These are phyloP conservation scores for Puccinia triticina DNA, from an alignment of 1,284 basidiomycete genomes.

Conservation along the genomic window DNA sequence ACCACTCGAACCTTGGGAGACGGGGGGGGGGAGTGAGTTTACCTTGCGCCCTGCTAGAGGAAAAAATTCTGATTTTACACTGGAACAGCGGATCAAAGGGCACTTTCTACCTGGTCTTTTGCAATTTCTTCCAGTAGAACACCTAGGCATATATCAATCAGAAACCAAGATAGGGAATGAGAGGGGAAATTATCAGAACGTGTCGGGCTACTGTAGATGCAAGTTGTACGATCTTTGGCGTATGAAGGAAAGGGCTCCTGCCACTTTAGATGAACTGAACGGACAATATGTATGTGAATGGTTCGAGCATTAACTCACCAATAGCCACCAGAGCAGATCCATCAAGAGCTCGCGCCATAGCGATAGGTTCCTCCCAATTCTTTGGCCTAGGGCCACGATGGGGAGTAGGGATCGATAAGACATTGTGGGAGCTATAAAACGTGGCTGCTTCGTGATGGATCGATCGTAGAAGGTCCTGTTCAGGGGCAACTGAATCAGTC, in stretches of 20 bases:
- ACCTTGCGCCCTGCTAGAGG: not conserved
- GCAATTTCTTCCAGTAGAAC: conserved; percentile 32
- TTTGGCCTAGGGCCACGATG: conserved; percentile 3
- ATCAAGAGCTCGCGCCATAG: conserved; percentile 32
- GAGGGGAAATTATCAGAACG: not conserved
- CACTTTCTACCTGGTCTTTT: conserved; percentile 14
- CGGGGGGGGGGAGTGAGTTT: too few species aligned
- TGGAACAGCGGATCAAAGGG: not conserved
- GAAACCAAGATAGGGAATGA: not conserved
- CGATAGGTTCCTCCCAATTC: conserved; percentile 29
- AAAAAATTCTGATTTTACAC: not conserved
- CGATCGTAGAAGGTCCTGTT: conserved; percentile 29
- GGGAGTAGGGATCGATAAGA: conserved; percentile 8
- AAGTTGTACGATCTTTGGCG: too few species aligned
- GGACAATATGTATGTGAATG: not conserved
- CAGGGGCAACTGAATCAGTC: not conserved
- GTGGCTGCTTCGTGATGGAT: conserved; percentile 24
- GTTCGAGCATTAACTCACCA: not conserved
- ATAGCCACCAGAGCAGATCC: conserved; percentile 35
- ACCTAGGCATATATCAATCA: not conserved
- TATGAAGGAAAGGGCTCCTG: too few species aligned
- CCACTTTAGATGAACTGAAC: conserved; percentile 9
- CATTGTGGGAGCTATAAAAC: conserved; percentile 23
- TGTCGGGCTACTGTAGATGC: not conserved
- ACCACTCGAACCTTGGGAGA: too few species aligned